A percentile compares a stretch with the other conserved stretches of the same genome.
Evolutionary conservation across 345 rosid genomes (phyloP).

Genomic region (Euphorbia peplus): DNA sequence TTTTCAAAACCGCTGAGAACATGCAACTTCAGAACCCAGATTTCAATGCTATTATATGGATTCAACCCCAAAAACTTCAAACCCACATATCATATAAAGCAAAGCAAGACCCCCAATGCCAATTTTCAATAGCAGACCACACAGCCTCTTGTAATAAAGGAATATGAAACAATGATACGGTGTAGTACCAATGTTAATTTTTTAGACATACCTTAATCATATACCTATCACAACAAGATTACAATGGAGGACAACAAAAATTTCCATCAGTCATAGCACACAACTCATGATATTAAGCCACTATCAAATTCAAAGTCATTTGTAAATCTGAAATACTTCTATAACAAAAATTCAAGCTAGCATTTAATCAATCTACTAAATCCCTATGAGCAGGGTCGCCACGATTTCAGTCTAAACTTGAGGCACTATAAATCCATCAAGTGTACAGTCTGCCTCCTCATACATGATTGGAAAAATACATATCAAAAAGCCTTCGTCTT

Average conservation of each 20-base stretch:
- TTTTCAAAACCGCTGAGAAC: too few relatives aligned
- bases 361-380: background rate
- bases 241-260: background rate
- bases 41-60: too few relatives aligned
- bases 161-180: too few relatives aligned
- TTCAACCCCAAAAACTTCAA: too few relatives aligned
- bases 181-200: too few relatives aligned
- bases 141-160: too few relatives aligned
- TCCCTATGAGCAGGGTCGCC: background rate
- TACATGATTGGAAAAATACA: background rate
- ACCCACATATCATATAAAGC: too few relatives aligned
- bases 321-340: slow-evolving; percentile 1
- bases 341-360: background rate
- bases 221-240: background rate
- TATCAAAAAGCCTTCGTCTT: background rate
- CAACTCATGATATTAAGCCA: background rate
- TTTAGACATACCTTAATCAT: too few relatives aligned
- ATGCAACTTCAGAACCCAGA: too few relatives aligned
- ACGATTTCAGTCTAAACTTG: background rate
- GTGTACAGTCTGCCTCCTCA: background rate
- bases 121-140: too few relatives aligned
- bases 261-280: background rate
- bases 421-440: background rate
- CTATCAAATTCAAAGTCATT: background rate
- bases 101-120: too few relatives aligned